Evolutionary conservation across 225 moss, liverwort and hornwort species (phyloP), one percentile per base, ranked within the genome.

Genomic region (Pseudisothecium myosuroides): DNA sequence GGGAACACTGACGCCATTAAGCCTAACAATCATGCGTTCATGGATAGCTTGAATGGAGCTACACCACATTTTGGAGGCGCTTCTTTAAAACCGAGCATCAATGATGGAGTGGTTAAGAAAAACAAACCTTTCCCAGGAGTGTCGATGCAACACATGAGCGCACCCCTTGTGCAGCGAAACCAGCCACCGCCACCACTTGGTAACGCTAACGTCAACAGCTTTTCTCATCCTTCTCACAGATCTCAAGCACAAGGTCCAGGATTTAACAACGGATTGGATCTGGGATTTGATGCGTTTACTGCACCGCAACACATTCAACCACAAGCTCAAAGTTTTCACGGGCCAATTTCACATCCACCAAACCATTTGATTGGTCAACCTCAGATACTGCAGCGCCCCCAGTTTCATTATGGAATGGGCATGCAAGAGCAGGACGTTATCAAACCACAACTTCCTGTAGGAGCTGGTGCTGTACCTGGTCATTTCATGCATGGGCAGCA

Each of bases 371-470:
- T 92, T 58, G 89, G 88, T 49, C 94, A 92, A 80, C 92, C 89
- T 32, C 95, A 95, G 84, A 95, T 93, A 78, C 87, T 93, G 37
- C 95, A 95, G 89, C 93, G 93, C 34, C 91, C 95, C 41, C 93
- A 90, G 66, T 91, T 95, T 55, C 92, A 88, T 75, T 88, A 91
- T 52, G 93, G 92, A 63, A 91, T 93, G 89, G 81, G 66, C 37
- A 87, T 90, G 86, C 92, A 85, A 84, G 95, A 93, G 88, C 91
- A 93, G 69, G 92, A 90, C n/a, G 83, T 88, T 29, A 83, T 76
- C 31, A 93, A 93, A 82, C 87, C 93, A 18, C 92, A 89, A 79
- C 71, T 88, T 39, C 87, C 90, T 68, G 82, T 62, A 88, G 92
- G 89, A 83, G 69, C 89, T 81, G 92, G 89, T 56, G 77, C 89